Evolutionary conservation across 23 red algal genomes (phyloP), one percentile per base, ranked within the genome.

Genomic region (Agarophyton chilense): DNA sequence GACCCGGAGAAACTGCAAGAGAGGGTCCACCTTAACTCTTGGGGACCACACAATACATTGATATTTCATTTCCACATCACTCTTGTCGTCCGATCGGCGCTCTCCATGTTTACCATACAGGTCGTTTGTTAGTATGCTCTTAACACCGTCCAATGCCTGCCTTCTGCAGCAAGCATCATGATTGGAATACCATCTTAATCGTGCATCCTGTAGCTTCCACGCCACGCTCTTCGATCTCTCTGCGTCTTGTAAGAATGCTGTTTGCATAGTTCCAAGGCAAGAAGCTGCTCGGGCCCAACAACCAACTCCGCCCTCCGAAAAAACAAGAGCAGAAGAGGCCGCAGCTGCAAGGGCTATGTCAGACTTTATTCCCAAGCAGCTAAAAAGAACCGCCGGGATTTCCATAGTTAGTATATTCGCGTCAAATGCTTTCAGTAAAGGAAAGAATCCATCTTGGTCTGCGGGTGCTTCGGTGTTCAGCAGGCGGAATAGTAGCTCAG

Each of bases 211-310:
- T 31, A 91, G 77, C 76, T 82, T 91, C 88, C 74, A 81, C 8
- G 88, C 77, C 43, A 25, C 77, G 12, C 18, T 31, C 17, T 91
- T 52, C 12, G 58, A 42, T 12, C 32, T 57, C 50, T 55, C 47
- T n/a, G 88, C 76, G 22, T 79, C 43, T 21, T 32, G 22, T 8
- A 82, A n/a, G 16, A 80, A 57, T 19, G 88, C 60, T 54, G 61
- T 60, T 53, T 52, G 10, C 10, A 25, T 26, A 18, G 54, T 71
- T 26, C 83, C 83, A 50, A 91, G 88, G 29, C 76, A 81, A 45
- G 76, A 91, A 42, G 88, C 74, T n/a, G 88, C 55, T 38, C 88
- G 52, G 18, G 88, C 55, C 88, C 88, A 91, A 43, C 72, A 81
- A 10, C 88, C 88, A 52, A 21, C 77, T 14, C 88, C 88, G 6